These are phyloP conservation scores for Trypanosoma cruzi DNA, from an alignment of 208 protist species.

Conservation along the genomic window DNA sequence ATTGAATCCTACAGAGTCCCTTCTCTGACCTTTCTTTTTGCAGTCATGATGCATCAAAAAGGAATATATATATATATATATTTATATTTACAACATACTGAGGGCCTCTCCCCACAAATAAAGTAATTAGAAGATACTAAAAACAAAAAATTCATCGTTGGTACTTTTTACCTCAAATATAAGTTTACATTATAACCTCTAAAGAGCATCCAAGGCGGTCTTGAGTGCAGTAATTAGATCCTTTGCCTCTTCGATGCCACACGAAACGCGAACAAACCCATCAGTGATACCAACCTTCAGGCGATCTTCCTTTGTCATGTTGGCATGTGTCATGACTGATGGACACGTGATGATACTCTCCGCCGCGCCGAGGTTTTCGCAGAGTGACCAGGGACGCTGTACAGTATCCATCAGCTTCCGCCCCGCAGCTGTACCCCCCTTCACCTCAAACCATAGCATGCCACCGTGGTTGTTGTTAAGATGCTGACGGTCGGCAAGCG, in stretches of 20 bases:
- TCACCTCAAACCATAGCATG: constrained; percentile 95
- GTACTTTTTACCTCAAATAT: too few relatives aligned
- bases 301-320: constrained; percentile 93
- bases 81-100: too few relatives aligned
- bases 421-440: constrained; percentile 69
- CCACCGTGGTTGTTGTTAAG: constrained; percentile 77
- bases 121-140: too few relatives aligned
- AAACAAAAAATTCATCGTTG: too few relatives aligned
- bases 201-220: constrained; percentile 81
- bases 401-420: constrained; percentile 86
- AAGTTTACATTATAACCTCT: too few relatives aligned
- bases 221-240: constrained; percentile 94
- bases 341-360: constrained; percentile 97
- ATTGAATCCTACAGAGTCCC: too few relatives aligned
- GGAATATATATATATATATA: too few relatives aligned
- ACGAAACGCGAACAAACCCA: constrained; percentile 92
- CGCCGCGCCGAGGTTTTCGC: constrained; percentile 94
- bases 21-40: too few relatives aligned
- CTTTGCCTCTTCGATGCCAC: constrained; percentile 94
- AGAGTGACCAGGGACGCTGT: constrained; percentile 84
- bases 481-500: constrained; percentile 93
- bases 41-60: too few relatives aligned
- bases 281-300: constrained; percentile 95
- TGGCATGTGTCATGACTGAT: constrained; percentile 96
- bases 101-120: too few relatives aligned